These are phyloP conservation scores for Dactylonectria macrodidyma DNA, from an alignment of 2,329 filamentous ascomycete species.

Conservation along the genomic window DNA sequence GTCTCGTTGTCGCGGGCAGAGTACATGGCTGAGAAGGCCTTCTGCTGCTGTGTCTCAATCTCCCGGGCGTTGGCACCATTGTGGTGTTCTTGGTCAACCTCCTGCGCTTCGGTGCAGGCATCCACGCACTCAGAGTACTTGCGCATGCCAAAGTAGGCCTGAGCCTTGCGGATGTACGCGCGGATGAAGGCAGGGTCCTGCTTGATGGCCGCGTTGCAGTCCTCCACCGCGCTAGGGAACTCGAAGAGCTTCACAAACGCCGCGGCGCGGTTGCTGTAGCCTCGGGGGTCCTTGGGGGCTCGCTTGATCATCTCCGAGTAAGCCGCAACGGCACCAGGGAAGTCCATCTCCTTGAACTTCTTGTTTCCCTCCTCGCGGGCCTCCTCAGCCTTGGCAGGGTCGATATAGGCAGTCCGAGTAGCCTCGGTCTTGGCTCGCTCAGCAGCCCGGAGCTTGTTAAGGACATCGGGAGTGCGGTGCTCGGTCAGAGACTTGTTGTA, in stretches of 20 bases:
- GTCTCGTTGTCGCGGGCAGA: conserved; percentile 92
- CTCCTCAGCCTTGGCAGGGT: conserved; percentile 93
- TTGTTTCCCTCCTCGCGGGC: conserved; percentile 94
- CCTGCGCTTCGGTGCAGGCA: conserved; percentile 84
- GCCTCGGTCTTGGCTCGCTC: conserved; percentile 88
- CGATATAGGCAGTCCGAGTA: conserved; percentile 85
- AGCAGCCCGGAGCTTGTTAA: conserved; percentile 90
- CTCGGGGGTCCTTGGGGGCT: conserved; percentile 90
- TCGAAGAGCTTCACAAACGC: conserved; percentile 97
- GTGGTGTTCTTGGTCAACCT: conserved; percentile 79
- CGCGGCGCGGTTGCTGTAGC: conserved; percentile 97
- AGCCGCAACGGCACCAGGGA: conserved; percentile 93
- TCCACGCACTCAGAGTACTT: conserved; percentile 97
- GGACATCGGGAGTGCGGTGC: conserved; percentile 94
- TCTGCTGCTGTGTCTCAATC: conserved; percentile 94
- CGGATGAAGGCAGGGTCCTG: conserved; percentile 93
- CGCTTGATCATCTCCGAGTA: conserved; percentile 99
- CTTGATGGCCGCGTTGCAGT: conserved; percentile 93
- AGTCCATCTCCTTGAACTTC: conserved; percentile 97
- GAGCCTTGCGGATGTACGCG: conserved; percentile 96
- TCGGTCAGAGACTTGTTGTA: conserved; percentile 96
- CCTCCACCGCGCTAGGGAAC: conserved; percentile 92
- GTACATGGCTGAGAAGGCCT: conserved; percentile 93
- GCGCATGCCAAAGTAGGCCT: conserved; percentile 96
- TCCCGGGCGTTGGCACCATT: conserved; percentile 86